Percentiles rank a stretch among this genome's conserved stretches.
phyloP scores from a whole-genome alignment of 208 protist species.

The Trypanosoma platydactyli region DNA sequence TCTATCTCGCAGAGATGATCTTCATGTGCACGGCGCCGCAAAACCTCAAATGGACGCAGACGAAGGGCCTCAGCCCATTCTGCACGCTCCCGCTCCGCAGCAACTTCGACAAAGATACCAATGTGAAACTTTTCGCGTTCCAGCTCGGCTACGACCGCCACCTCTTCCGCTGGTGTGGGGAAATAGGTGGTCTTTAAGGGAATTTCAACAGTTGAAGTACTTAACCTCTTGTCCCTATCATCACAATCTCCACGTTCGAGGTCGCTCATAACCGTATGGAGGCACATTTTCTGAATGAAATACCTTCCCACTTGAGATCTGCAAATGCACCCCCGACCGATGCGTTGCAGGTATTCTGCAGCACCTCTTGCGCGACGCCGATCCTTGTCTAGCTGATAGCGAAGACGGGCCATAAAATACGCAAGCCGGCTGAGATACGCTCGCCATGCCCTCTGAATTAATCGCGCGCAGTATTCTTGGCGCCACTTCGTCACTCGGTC shows the following conservation, averaged over 20 bases:
- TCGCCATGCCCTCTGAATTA: conserved; percentile 70
- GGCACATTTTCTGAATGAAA: not conserved
- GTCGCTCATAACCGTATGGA: conserved; percentile 5
- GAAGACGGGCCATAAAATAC: conserved; percentile 43
- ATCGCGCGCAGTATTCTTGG: conserved; percentile 37
- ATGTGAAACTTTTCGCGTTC: conserved; percentile 66
- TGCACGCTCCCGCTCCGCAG: conserved; percentile 45
- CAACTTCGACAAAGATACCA: conserved; percentile 44
- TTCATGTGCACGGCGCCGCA: conserved; percentile 41
- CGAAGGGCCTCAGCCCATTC: conserved; percentile 47
- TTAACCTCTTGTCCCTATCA: not conserved
- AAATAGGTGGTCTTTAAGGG: not conserved
- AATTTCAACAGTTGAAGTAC: not conserved
- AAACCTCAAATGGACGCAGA: conserved; percentile 50
- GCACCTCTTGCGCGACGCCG: conserved; percentile 6
- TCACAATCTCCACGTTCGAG: not conserved
- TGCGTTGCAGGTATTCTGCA: conserved; percentile 26
- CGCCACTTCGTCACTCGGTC: conserved; percentile 36
- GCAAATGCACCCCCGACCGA: conserved; percentile 34
- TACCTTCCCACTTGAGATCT: conserved; percentile 8
- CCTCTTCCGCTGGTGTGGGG: conserved; percentile 25
- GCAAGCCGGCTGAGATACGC: conserved; percentile 44
- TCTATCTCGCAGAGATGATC: conserved; percentile 39
- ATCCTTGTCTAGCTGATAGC: conserved; percentile 31
- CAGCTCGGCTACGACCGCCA: conserved; percentile 21